A percentile compares a stretch with the other conserved stretches of the same genome.
Conservation (phyloP, 139 green algal genomes). For the Coelastrella sp. region DNA sequence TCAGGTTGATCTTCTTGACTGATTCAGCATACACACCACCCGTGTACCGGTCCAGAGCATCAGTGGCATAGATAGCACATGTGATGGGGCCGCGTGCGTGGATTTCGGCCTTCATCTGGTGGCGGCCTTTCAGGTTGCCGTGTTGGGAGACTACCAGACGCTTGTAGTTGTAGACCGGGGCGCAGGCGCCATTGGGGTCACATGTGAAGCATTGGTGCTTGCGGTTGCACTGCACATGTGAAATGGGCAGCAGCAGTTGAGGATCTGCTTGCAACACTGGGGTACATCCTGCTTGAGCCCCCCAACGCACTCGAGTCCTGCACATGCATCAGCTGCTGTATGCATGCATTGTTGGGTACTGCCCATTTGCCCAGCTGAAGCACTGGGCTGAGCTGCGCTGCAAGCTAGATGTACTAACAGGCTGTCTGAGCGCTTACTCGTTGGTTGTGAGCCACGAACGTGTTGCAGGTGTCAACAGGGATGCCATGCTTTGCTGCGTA, state of each 20-base stretch:
- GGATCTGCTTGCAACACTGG: no score
- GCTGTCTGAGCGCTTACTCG: constrained; percentile 31
- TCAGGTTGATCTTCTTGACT: constrained; percentile 56
- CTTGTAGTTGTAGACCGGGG: constrained; percentile 71
- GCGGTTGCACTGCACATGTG: constrained; percentile 63
- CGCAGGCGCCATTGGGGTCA: constrained; percentile 57
- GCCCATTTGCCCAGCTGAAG: no score
- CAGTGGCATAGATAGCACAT: constrained; percentile 88
- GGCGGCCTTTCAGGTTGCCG: constrained; percentile 61
- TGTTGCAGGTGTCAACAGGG: constrained; percentile 92
- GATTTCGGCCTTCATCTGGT: constrained; percentile 92
- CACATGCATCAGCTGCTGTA: no score
- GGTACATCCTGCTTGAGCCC: no score
- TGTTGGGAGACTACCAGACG: constrained; percentile 76
- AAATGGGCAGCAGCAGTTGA: background rate
- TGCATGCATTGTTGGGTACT: no score
- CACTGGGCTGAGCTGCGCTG: background rate
- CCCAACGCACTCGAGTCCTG: no score
- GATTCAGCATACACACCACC: constrained; percentile 65
- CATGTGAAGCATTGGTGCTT: constrained; percentile 78
- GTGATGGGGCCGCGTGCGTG: constrained; percentile 85
- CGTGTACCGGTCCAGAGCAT: constrained; percentile 67
- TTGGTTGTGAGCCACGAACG: constrained; percentile 79
- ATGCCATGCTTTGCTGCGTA: constrained; percentile 64
- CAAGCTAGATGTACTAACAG: background rate